Conservation (phyloP, 352 stramenopile species). For the Phytopythium oedochilum region DNA sequence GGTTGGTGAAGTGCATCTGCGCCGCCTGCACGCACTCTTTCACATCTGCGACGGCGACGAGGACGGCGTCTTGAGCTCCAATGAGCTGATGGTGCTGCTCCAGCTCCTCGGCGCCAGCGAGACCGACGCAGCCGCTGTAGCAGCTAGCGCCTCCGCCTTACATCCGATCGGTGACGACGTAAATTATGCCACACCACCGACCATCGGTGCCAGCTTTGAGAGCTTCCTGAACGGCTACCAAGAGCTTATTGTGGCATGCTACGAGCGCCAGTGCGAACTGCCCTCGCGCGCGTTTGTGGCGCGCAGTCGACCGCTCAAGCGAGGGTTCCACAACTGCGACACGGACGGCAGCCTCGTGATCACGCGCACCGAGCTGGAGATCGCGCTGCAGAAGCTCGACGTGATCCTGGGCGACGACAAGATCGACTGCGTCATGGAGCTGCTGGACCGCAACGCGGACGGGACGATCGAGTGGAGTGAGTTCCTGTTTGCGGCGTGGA, state of each 20-base stretch:
- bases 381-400: slow-evolving; percentile 51
- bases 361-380: slow-evolving; percentile 36
- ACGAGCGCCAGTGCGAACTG: slow-evolving; percentile 7
- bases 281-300: slow-evolving; percentile 26
- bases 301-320: slow-evolving; percentile 37
- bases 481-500: slow-evolving; percentile 34
- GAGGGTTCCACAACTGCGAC: slow-evolving; percentile 37
- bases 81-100: slow-evolving; percentile 23
- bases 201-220: slow-evolving; percentile 14
- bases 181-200: neutral
- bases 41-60: slow-evolving; percentile 27
- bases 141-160: slow-evolving; percentile 1
- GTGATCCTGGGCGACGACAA: slow-evolving; percentile 25
- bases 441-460: slow-evolving; percentile 31
- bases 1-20: slow-evolving; percentile 20
- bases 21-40: slow-evolving; percentile 23
- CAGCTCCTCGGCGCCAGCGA: slow-evolving; percentile 21
- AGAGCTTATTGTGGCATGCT: slow-evolving; percentile 13
- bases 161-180: neutral
- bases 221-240: slow-evolving; percentile 16
- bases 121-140: slow-evolving; percentile 1
- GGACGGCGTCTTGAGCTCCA: slow-evolving; percentile 22
- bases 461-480: slow-evolving; percentile 40
- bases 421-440: slow-evolving; percentile 18
- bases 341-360: slow-evolving; percentile 28